Evolutionary conservation across 1,284 basidiomycete genomes (phyloP).

Genomic region (Schizopora paradoxa): DNA sequence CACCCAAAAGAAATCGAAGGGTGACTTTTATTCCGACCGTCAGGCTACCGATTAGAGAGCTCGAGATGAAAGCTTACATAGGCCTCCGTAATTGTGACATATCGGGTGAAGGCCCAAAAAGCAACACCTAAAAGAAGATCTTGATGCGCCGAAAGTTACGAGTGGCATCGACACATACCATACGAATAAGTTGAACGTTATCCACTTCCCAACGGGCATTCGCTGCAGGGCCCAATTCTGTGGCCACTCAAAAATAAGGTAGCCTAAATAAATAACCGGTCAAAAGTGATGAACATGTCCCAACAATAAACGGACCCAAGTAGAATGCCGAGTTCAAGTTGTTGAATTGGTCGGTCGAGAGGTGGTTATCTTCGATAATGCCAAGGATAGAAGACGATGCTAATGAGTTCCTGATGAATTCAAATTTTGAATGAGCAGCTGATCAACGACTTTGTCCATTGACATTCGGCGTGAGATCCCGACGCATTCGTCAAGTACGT

Average conservation of each 20-base stretch:
- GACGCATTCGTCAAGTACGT: neutral
- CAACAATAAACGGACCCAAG: constrained; percentile 21
- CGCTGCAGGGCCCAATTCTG: constrained; percentile 26
- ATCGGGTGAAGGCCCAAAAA: constrained; percentile 17
- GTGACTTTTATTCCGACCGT: too few species aligned
- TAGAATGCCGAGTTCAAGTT: constrained; percentile 31
- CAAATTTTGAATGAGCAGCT: neutral
- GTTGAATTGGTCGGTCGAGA: constrained; percentile 26
- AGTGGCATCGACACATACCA: constrained; percentile 4
- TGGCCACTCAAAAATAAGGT: constrained; percentile 28
- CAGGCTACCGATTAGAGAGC: too few species aligned
- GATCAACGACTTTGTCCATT: neutral
- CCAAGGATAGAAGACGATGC: constrained; percentile 25
- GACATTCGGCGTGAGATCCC: neutral
- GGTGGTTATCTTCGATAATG: constrained; percentile 24
- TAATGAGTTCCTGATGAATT: constrained; percentile 20
- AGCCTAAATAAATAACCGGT: constrained; percentile 18
- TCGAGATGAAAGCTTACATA: constrained; percentile 11
- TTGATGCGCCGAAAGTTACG: neutral
- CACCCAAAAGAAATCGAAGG: constrained; percentile 31
- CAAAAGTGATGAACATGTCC: neutral
- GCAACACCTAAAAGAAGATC: constrained; percentile 4
- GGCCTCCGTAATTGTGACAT: constrained; percentile 17
- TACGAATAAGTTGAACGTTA: constrained; percentile 17
- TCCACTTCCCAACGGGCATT: constrained; percentile 26